Percentiles rank a stretch among this genome's conserved stretches.
Conservation (phyloP, 1,284 basidiomycete genomes). For the Amylostereum areolatum region DNA sequence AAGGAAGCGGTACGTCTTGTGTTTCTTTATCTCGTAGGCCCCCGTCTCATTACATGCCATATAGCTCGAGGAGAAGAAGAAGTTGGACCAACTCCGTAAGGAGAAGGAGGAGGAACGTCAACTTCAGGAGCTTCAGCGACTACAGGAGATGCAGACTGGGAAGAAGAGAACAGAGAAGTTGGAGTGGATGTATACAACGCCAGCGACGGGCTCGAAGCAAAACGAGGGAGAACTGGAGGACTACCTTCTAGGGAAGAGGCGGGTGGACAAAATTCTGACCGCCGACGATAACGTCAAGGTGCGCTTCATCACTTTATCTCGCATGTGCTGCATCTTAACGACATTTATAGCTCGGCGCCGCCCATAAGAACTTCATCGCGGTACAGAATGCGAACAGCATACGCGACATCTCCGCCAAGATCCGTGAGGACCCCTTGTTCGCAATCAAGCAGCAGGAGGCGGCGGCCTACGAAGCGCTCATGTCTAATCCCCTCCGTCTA, state of each 20-base stretch:
- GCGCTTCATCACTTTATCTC: constrained; percentile 16
- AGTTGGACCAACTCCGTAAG: constrained; percentile 91
- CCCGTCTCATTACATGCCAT: constrained; percentile 28
- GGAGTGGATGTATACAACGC: constrained; percentile 99
- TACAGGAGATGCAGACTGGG: constrained; percentile 93
- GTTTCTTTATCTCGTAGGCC: constrained; percentile 10
- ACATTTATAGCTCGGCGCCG: constrained; percentile 66
- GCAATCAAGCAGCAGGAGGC: constrained; percentile 99
- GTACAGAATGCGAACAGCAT: constrained; percentile 89
- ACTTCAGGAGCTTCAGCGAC: constrained; percentile 89
- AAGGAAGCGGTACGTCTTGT: constrained; percentile 76
- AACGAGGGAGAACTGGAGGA: constrained; percentile 93
- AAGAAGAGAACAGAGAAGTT: constrained; percentile 90
- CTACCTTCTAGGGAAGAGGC: constrained; percentile 96
- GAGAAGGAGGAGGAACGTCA: constrained; percentile 98
- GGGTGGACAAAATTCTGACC: constrained; percentile 92
- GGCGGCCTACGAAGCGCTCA: constrained; percentile 82
- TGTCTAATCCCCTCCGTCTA: constrained; percentile 88
- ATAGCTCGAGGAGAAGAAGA: constrained; percentile 96
- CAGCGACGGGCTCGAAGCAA: constrained; percentile 76
- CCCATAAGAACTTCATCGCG: constrained; percentile 88
- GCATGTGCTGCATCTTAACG: constrained; percentile 3
- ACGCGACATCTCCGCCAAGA: constrained; percentile 87
- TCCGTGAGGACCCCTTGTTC: constrained; percentile 92
- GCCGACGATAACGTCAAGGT: constrained; percentile 88